A percentile compares a stretch with the other conserved stretches of the same genome.
These are phyloP conservation scores for Sordaria brevicollis DNA, from an alignment of 495 filamentous ascomycete species.

Conservation along the genomic window DNA sequence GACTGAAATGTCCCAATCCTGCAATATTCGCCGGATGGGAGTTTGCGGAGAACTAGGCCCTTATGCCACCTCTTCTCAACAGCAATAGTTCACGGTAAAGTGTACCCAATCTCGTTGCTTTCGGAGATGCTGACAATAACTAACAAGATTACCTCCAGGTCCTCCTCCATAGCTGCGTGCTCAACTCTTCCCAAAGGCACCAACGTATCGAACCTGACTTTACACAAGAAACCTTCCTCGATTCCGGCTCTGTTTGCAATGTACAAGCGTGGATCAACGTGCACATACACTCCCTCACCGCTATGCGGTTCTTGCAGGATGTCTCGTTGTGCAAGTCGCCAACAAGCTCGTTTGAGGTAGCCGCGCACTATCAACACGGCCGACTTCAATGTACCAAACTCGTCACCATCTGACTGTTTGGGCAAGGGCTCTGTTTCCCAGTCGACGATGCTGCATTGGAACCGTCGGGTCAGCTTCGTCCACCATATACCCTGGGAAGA, in stretches of 20 bases:
- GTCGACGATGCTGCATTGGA: background rate
- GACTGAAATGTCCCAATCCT: background rate
- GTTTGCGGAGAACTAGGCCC: background rate
- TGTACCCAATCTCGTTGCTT: background rate
- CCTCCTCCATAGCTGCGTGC: background rate
- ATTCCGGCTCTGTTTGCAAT: background rate
- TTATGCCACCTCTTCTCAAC: background rate
- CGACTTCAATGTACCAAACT: background rate
- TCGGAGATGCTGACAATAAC: background rate
- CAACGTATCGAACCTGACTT: background rate
- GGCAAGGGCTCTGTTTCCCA: background rate
- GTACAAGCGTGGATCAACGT: background rate
- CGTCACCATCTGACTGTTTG: background rate
- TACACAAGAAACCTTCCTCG: background rate
- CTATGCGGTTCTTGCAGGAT: background rate
- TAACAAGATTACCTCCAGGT: background rate
- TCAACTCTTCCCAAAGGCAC: background rate
- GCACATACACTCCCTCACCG: background rate
- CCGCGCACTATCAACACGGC: background rate
- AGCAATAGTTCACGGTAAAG: background rate
- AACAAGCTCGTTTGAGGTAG: background rate
- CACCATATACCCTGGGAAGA: background rate
- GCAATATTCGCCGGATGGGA: background rate
- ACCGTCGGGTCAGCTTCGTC: background rate
- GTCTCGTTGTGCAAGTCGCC: background rate